Evolutionary conservation across 140 eudicot genomes (phyloP).

Genomic region (Senecio squalidus): DNA sequence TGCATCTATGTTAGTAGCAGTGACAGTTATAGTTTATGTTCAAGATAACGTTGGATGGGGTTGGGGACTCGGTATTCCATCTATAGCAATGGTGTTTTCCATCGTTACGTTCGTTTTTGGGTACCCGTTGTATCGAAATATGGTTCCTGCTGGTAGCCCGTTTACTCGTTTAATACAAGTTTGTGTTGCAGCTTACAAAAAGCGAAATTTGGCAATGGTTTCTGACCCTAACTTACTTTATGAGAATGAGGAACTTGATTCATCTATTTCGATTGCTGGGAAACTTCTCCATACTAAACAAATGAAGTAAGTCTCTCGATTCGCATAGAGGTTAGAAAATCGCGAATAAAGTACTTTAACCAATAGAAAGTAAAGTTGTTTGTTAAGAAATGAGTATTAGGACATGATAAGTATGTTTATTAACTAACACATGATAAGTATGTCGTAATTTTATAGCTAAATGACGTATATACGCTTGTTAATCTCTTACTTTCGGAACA

Average conservation of each 20-base stretch:
- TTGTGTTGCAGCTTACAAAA: neutral
- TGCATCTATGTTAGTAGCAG: neutral
- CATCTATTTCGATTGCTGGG: neutral
- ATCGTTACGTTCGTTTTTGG: neutral
- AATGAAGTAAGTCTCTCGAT: neutral
- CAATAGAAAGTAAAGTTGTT: conserved; percentile 1
- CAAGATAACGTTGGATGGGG: conserved; percentile 2
- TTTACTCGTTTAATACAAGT: neutral
- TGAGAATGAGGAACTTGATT: neutral
- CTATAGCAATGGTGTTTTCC: neutral
- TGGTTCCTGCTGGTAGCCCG: neutral
- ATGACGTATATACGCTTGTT: conserved; percentile 10
- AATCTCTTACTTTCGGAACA: neutral
- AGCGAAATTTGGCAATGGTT: neutral
- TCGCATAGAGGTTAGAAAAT: neutral
- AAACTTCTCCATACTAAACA: neutral
- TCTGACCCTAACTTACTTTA: neutral
- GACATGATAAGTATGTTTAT: neutral
- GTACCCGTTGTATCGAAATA: neutral
- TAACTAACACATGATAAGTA: conserved; percentile 12
- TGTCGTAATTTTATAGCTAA: neutral
- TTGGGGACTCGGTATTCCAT: neutral
- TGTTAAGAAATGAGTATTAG: too few species aligned
- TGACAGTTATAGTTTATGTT: neutral
- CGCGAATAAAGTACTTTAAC: too few species aligned